Conservation (phyloP, 2,329 filamentous ascomycete species). For the Meredithiella fracta region DNA sequence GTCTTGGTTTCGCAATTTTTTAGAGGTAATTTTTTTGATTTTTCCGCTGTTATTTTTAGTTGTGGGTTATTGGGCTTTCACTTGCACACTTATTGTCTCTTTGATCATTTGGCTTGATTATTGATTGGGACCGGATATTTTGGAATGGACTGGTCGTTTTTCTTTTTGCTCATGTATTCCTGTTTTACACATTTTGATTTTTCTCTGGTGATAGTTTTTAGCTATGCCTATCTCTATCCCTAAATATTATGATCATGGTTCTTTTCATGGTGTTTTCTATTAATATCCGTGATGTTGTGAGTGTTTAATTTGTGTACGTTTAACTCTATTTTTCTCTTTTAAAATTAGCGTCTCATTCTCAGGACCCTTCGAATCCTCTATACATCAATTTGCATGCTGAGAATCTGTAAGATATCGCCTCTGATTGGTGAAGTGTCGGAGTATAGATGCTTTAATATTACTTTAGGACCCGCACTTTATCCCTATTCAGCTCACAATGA, state of each 20-base stretch:
- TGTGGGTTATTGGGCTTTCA: neutral
- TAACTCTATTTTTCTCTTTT: too few species aligned
- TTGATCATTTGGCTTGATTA: neutral
- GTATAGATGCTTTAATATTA: too few species aligned
- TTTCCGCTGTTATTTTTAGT: neutral
- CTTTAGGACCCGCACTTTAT: too few species aligned
- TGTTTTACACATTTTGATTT: neutral
- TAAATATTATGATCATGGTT: neutral
- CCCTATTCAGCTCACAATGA: too few species aligned
- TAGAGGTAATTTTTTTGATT: slow-evolving; percentile 2
- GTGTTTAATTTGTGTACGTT: too few species aligned
- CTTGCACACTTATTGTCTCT: neutral
- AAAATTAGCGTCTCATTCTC: too few species aligned
- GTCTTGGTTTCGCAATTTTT: neutral
- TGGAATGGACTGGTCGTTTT: neutral
- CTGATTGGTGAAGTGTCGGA: too few species aligned
- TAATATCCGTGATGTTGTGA: too few species aligned
- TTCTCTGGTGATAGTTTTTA: neutral
- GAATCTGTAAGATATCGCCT: too few species aligned
- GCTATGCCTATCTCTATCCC: neutral
- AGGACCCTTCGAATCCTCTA: too few species aligned
- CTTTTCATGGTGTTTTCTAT: neutral
- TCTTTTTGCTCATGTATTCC: neutral
- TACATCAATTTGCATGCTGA: too few species aligned
- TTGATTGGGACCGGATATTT: neutral